Conservation (phyloP, 106 monocot genomes). For the Platanthera guangdongensis region DNA sequence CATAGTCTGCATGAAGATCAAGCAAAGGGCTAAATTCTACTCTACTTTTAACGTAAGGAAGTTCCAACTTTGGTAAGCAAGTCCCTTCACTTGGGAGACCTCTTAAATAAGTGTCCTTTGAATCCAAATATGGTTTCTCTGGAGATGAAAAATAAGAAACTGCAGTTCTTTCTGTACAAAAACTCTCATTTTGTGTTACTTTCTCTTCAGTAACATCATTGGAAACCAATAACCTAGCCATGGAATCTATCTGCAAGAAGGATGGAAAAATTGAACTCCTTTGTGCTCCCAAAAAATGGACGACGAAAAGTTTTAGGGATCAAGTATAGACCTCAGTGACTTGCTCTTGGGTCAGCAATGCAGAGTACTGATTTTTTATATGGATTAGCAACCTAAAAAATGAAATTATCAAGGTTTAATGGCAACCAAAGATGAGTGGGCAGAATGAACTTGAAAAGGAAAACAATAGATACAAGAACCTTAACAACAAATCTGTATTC, state of each 20-base stretch:
- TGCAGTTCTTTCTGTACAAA: slow-evolving; percentile 11
- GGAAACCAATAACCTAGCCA: slow-evolving; percentile 37
- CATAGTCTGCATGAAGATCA: slow-evolving; percentile 82
- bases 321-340: slow-evolving; percentile 52
- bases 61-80: slow-evolving; percentile 31
- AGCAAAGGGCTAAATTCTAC: slow-evolving; percentile 50
- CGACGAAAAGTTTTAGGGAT: neutral
- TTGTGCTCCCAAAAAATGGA: neutral
- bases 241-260: slow-evolving; percentile 50
- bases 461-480: slow-evolving; percentile 25
- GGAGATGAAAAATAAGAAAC: slow-evolving; percentile 1
- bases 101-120: slow-evolving; percentile 5
- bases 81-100: neutral
- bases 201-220: slow-evolving; percentile 22
- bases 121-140: slow-evolving; percentile 5
- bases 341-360: slow-evolving; percentile 51
- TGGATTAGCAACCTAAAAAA: slow-evolving; percentile 56
- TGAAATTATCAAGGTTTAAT: slow-evolving; percentile 1
- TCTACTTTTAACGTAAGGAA: slow-evolving; percentile 16
- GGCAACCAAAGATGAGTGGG: neutral
- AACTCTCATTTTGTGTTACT: slow-evolving; percentile 3
- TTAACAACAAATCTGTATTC: slow-evolving; percentile 43
- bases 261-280: slow-evolving; percentile 6
- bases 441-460: slow-evolving; percentile 1
- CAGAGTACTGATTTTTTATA: slow-evolving; percentile 57